Evolutionary conservation across 139 green algal species (phyloP).

Genomic region (Coccomyxa sp.): DNA sequence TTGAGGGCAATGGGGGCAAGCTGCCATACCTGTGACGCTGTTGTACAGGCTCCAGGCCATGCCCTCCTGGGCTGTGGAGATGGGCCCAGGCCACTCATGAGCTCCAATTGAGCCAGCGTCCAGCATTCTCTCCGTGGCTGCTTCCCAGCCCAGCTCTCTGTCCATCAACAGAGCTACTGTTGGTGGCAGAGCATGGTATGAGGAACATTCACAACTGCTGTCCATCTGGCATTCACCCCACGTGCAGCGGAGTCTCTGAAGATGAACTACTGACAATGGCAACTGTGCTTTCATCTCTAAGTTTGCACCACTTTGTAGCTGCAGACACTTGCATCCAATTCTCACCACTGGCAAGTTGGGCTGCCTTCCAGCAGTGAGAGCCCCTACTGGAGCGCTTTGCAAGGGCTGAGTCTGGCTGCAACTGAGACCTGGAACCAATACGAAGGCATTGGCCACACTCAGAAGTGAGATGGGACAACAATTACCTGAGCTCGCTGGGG

Average conservation of each 20-base stretch:
- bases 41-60: constrained; percentile 48
- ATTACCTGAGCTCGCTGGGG: constrained; percentile 52
- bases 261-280: too few relatives aligned
- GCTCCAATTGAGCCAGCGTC: constrained; percentile 50
- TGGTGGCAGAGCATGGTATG: too few relatives aligned
- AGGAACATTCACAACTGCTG: neutral
- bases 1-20: neutral
- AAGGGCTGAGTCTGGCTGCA: neutral
- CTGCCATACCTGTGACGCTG: neutral
- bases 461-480: too few relatives aligned
- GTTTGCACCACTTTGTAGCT: too few relatives aligned
- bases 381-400: neutral
- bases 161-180: too few relatives aligned
- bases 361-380: neutral
- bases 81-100: constrained; percentile 22
- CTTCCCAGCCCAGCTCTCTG: constrained; percentile 78
- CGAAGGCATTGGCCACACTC: too few relatives aligned
- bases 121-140: constrained; percentile 83
- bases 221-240: neutral
- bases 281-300: too few relatives aligned
- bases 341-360: neutral
- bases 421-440: neutral
- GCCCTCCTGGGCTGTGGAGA: constrained; percentile 25
- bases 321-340: neutral
- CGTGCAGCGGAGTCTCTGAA: neutral